Evolutionary conservation across 1,284 basidiomycete species (phyloP).

Genomic region (Pholiota adiposa): DNA sequence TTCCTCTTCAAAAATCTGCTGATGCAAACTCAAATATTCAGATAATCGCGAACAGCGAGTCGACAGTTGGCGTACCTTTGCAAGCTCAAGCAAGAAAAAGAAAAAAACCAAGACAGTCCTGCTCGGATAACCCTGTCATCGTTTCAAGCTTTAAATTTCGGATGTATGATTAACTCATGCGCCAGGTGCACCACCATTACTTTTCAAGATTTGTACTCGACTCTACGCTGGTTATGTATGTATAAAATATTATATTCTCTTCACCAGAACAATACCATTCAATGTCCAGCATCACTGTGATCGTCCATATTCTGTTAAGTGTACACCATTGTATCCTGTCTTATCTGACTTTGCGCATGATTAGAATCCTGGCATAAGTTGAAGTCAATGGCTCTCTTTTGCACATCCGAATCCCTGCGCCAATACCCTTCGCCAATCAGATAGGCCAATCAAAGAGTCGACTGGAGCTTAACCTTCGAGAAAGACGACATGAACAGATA

Average conservation of each 20-base stretch:
- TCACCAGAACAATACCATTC: constrained; percentile 7
- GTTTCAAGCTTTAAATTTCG: constrained; percentile 9
- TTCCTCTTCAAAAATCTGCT: background rate
- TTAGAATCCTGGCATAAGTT: background rate
- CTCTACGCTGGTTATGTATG: constrained; percentile 26
- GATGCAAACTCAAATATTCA: constrained; percentile 31
- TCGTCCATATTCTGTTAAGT: constrained; percentile 27
- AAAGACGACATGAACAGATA: no score
- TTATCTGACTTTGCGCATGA: constrained; percentile 26
- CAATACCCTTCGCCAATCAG: no score
- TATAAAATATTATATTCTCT: constrained; percentile 28
- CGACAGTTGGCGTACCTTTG: constrained; percentile 79
- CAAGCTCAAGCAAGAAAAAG: constrained; percentile 76
- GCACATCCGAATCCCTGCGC: no score
- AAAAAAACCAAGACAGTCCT: constrained; percentile 70
- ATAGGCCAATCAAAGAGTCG: no score
- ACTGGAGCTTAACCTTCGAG: no score
- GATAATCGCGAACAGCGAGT: constrained; percentile 79
- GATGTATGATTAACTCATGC: constrained; percentile 14
- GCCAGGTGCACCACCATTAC: constrained; percentile 5
- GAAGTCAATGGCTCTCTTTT: background rate
- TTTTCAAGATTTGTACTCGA: constrained; percentile 17
- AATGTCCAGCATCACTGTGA: background rate
- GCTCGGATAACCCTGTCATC: constrained; percentile 55
- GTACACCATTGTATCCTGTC: constrained; percentile 21